A percentile compares a stretch with the other conserved stretches of the same genome.
Conservation (phyloP, 2,329 filamentous ascomycete genomes). For the Penicillium brasilianum region DNA sequence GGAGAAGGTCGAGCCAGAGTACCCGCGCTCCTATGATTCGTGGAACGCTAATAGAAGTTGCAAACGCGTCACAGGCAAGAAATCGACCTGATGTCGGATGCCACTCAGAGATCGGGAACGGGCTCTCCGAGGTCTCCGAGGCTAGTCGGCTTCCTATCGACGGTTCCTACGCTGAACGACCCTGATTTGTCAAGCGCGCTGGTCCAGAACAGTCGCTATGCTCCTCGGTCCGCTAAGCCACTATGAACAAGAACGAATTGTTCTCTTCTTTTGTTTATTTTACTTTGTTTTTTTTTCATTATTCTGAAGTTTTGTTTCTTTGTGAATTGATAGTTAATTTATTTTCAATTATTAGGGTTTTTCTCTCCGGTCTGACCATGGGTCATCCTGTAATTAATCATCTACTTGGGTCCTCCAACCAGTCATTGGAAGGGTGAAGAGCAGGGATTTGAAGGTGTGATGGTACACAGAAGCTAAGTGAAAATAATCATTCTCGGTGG, state of each 20-base stretch:
- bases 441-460: slow-evolving; percentile 10
- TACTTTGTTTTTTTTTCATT: not conserved
- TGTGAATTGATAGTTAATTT: not conserved
- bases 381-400: not conserved
- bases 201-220: slow-evolving; percentile 4
- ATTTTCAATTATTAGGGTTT: slow-evolving; percentile 1
- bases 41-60: slow-evolving; percentile 1
- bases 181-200: slow-evolving; percentile 14
- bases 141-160: slow-evolving; percentile 17
- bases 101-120: slow-evolving; percentile 16
- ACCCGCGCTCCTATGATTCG: slow-evolving; percentile 21
- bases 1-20: slow-evolving; percentile 19
- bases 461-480: slow-evolving; percentile 19
- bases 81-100: slow-evolving; percentile 1
- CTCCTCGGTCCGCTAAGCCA: slow-evolving; percentile 1
- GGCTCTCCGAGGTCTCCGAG: slow-evolving; percentile 8
- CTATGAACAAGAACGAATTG: not conserved
- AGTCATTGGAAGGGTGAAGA: slow-evolving; percentile 2
- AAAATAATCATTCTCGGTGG: not conserved
- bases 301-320: not conserved
- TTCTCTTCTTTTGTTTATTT: not conserved
- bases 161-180: slow-evolving; percentile 25
- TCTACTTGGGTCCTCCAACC: not conserved
- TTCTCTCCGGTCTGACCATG: not conserved
- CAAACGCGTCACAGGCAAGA: slow-evolving; percentile 10